Conservation (phyloP, 352 stramenopile genomes). For the Pythium aphanidermatum region DNA sequence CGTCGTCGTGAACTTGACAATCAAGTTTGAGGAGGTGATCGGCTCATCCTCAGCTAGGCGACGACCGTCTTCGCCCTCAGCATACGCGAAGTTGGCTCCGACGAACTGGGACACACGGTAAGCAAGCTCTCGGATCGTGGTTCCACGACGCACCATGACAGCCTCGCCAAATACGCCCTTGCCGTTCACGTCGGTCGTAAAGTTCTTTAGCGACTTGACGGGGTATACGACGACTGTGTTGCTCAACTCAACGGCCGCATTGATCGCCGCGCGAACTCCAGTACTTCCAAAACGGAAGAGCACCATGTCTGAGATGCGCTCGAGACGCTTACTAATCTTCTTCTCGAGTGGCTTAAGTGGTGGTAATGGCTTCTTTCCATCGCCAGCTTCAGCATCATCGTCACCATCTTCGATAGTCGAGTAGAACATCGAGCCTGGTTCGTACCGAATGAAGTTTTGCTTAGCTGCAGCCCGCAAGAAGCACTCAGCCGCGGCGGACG, state of each 20-base stretch:
- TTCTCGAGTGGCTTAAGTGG: constrained; percentile 65
- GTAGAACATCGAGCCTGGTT: constrained; percentile 84
- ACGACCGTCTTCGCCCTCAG: constrained; percentile 73
- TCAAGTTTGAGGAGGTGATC: constrained; percentile 51
- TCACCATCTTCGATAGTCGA: constrained; percentile 60
- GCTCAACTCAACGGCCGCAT: constrained; percentile 75
- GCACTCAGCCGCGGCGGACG: constrained; percentile 79
- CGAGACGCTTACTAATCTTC: constrained; percentile 74
- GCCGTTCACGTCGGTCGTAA: constrained; percentile 51
- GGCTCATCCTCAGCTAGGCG: constrained; percentile 67
- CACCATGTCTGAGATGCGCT: constrained; percentile 88
- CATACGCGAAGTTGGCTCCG: constrained; percentile 71
- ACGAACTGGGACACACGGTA: constrained; percentile 62
- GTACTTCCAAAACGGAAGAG: constrained; percentile 86
- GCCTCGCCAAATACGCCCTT: constrained; percentile 77
- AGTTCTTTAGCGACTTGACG: constrained; percentile 85
- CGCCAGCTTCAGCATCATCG: constrained; percentile 27
- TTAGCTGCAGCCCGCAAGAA: constrained; percentile 71
- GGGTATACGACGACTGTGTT: constrained; percentile 83
- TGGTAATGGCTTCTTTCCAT: constrained; percentile 13
- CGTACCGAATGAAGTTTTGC: constrained; percentile 80
- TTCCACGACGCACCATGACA: constrained; percentile 66
- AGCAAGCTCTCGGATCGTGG: constrained; percentile 74
- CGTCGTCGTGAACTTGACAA: constrained; percentile 75
- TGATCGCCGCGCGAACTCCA: constrained; percentile 81